These are phyloP conservation scores for Hypholoma sublateritium DNA, from an alignment of 768 basidiomycete species.

Conservation along the genomic window DNA sequence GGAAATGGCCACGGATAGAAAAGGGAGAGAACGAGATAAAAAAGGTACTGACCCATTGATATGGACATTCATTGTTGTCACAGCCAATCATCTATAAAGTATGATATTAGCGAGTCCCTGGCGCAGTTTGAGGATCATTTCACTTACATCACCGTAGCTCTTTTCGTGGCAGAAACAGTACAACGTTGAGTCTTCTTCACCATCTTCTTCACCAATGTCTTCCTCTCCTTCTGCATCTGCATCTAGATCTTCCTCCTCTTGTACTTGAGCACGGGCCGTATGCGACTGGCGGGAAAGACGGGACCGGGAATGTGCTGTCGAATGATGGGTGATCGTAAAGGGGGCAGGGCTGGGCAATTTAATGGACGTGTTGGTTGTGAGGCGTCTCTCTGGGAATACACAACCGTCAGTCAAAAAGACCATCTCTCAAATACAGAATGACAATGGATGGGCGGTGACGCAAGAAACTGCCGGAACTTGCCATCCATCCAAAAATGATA, in stretches of 20 bases:
- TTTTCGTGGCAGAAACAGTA: slow-evolving; percentile 45
- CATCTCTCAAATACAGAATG: not conserved
- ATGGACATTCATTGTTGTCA: slow-evolving; percentile 64
- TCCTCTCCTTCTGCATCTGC: slow-evolving; percentile 41
- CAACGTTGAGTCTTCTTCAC: slow-evolving; percentile 33
- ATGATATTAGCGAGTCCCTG: slow-evolving; percentile 1
- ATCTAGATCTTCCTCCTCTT: slow-evolving; percentile 34
- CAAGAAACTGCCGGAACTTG: not conserved
- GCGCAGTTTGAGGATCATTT: not conserved
- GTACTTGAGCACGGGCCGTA: slow-evolving; percentile 17
- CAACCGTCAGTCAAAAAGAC: not conserved
- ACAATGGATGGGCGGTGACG: not conserved
- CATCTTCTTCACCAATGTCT: slow-evolving; percentile 36
- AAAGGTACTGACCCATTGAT: slow-evolving; percentile 60
- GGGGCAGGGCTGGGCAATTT: slow-evolving; percentile 35
- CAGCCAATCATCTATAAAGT: slow-evolving; percentile 66
- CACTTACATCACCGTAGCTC: slow-evolving; percentile 40
- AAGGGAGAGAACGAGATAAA: not conserved
- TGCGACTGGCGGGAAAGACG: slow-evolving; percentile 36
- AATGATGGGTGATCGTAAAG: slow-evolving; percentile 17
- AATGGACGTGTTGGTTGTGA: slow-evolving; percentile 34
- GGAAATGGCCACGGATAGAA: no score
- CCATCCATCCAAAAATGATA: no score
- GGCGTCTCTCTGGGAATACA: slow-evolving; percentile 30
- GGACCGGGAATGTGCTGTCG: slow-evolving; percentile 27